Evolutionary conservation across 192 early-diverging fungal species (phyloP), one percentile per base, ranked within the genome.

Genomic region (Linnemannia exigua): DNA sequence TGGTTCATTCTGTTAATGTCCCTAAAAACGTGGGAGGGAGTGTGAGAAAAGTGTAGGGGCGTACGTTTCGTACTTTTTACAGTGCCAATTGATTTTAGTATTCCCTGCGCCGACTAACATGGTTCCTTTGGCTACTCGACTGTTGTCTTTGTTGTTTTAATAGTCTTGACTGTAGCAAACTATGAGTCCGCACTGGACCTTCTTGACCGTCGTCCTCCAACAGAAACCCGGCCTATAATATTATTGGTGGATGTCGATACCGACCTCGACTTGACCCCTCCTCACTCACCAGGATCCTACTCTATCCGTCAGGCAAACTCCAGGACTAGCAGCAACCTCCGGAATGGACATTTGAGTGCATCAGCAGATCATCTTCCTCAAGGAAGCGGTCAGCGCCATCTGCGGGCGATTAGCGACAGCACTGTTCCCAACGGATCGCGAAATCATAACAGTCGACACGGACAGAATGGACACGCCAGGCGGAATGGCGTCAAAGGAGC

Each of bases 221-320:
- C 78, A 35, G 83, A 86, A 44, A 28, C 69, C 6, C 83, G 78
- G 36, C 83, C 83, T 44, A 67, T 86, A 52, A 19, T 86, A n/a
- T 51, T 86, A 61, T 75, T 86, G 70, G 83, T 86, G 22, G 83
- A 86, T 48, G 83, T 86, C 22, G 83, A 86, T 48, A 63, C 70
- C 3, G 82, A 76, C 19, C 52, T 74, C 7, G 76, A 70, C 20
- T 25, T 75, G 14, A 66, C 77, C 25, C 47, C 71, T 12, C 41
- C 44, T 20, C 52, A 70, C 28, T 52, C 63, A 36, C 37, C 76
- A 38, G 72, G 76, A 78, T 70, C 82, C 6, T 79, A 67, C 25
- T 51, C 76, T 37, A n/a, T 63, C 37, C 74, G 51, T 38, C 51
- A 51, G 37, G 8, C 51, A 19, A 19, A 50, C 17, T n/a, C 35